Base-by-base conservation (phyloP, 1,139 yeast species). In the Lodderomyces beijingensis region DNA sequence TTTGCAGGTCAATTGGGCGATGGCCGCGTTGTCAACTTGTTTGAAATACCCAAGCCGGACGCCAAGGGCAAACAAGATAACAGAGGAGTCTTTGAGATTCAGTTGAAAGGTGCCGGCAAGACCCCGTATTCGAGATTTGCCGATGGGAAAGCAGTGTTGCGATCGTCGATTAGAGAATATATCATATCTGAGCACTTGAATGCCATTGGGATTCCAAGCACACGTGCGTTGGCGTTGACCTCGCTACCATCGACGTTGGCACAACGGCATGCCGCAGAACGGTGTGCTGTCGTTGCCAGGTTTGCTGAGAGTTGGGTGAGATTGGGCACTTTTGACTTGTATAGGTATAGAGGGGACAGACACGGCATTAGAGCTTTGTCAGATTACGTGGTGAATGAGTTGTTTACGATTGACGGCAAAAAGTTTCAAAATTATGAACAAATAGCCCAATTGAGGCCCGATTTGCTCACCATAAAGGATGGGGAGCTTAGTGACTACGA, bases 1-100 rank as follows among this genome's bases (percentile, higher is more conserved):
- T 91, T 91, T 77, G 96, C 97, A 0, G 97, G 97, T 1, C 98
- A 91, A 55, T 62, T 91, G 42, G 98, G 98, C 4, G 98, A 91
- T 53, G 98, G 98, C 1, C 65, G 98, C 40, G 96, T 88, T 2
- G 71, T 79, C 6, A 86, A 83, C 49, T 60, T 91, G 31, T 88
- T 89, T 57, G 93, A 85, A 43, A 59, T 82, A 0, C 67, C 69
- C 4, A 64, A 64, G 42, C 30, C 43, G 3, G 4, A 9, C 8
- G n/a, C 29, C 4, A 13, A 15, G 7, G 19, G 21, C 9, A 68
- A 65, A 33, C n/a, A n/a, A n/a, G 47, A 31, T 3, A 57, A 65
- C 39, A 43, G 73, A 16, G 37, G 36, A 1, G 54, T 53, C 27
- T 80, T 71, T 45, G 94, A 85, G 46, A 41, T 89, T 3, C 97